Conservation (phyloP, 805 yeast genomes). For the Saccharomyces eubayanus region DNA sequence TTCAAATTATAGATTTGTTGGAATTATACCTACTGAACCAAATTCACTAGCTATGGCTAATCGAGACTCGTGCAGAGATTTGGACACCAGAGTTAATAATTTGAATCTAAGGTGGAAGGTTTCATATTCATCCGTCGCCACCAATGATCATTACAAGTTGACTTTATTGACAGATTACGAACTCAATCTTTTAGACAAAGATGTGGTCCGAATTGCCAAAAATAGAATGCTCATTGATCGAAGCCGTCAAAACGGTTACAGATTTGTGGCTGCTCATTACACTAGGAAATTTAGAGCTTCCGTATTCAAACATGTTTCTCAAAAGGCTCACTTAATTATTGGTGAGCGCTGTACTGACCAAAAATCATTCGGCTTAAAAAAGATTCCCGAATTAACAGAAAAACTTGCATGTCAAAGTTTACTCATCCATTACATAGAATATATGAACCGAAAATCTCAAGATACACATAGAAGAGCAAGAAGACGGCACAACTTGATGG, state of each 20-base stretch:
- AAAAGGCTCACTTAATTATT: conserved; percentile 8
- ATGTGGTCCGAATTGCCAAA: neutral
- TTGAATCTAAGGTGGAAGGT: conserved; percentile 11
- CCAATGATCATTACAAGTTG: conserved; percentile 10
- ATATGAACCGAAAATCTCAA: neutral
- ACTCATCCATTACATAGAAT: conserved; percentile 9
- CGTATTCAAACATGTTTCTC: conserved; percentile 5
- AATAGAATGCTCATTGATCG: neutral
- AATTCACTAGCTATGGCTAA: conserved; percentile 3
- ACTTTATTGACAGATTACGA: conserved; percentile 4
- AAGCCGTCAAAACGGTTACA: neutral
- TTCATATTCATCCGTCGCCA: neutral
- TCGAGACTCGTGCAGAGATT: conserved; percentile 5
- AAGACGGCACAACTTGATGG: neutral
- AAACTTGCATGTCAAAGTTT: conserved; percentile 11
- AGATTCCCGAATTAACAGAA: conserved; percentile 10
- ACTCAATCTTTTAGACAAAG: neutral
- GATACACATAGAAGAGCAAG: neutral
- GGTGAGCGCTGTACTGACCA: conserved; percentile 7
- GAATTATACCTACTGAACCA: neutral
- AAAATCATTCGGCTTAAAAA: conserved; percentile 8
- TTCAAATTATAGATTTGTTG: conserved; percentile 1
- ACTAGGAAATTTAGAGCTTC: conserved; percentile 6
- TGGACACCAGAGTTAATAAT: conserved; percentile 7
- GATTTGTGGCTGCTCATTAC: conserved; percentile 7